Evolutionary conservation across 495 filamentous ascomycete species (phyloP).

Genomic region (Trichocladium antarcticum): DNA sequence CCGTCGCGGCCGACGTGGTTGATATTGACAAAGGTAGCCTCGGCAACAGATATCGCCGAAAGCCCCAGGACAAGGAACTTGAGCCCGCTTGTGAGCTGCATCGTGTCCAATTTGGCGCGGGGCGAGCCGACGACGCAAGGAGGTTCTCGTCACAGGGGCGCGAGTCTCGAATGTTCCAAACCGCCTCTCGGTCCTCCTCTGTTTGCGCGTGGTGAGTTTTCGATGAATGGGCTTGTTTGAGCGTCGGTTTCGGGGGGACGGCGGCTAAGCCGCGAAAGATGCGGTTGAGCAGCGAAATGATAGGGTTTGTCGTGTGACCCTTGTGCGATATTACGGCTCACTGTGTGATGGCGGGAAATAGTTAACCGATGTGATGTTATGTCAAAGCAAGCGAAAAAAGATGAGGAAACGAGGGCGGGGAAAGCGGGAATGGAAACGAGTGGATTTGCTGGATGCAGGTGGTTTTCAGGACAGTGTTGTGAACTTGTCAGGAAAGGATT

Average conservation of each 20-base stretch:
- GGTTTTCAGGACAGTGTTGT: constrained; percentile 1
- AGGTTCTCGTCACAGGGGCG: not conserved
- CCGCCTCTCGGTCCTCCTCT: not conserved
- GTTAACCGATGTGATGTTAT: not conserved
- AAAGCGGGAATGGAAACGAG: constrained; percentile 15
- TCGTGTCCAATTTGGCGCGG: constrained; percentile 15
- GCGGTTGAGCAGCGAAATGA: constrained; percentile 5
- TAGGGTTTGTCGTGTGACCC: constrained; percentile 7
- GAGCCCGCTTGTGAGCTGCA: constrained; percentile 29
- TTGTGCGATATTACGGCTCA: not conserved
- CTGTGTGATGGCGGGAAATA: not conserved
- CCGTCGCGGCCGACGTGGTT: constrained; percentile 13
- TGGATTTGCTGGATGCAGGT: constrained; percentile 1
- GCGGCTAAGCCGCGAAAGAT: not conserved
- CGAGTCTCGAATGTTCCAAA: not conserved
- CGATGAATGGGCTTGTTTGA: not conserved
- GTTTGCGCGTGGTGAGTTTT: not conserved
- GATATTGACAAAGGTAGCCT: constrained; percentile 28
- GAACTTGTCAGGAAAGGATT: constrained; percentile 3
- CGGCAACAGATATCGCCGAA: constrained; percentile 30
- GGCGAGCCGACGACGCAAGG: not conserved
- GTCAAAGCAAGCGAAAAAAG: constrained; percentile 1
- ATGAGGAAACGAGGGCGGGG: constrained; percentile 8
- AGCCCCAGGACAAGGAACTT: constrained; percentile 32
- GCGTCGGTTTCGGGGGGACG: constrained; percentile 3